phyloP scores from a whole-genome alignment of 2,329 filamentous ascomycete species.

The Pseudogymnoascus sp. region DNA sequence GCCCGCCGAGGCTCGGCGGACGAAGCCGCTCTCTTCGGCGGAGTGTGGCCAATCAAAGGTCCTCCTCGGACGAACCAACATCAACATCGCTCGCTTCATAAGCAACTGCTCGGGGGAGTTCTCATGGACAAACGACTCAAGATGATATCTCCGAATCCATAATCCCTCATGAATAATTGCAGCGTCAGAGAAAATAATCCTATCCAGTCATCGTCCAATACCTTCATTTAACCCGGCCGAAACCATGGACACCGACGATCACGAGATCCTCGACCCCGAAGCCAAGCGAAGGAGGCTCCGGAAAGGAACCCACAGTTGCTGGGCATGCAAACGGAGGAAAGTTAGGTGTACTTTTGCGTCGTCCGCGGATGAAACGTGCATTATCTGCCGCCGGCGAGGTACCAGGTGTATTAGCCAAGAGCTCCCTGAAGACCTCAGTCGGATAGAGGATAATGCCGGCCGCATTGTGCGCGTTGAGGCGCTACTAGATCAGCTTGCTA shows the following conservation, averaged over 20 bases:
- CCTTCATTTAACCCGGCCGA: background rate
- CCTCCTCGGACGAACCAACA: background rate
- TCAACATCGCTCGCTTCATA: background rate
- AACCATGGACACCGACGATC: background rate
- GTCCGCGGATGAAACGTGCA: constrained; percentile 18
- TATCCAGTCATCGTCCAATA: background rate
- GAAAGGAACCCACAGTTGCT: constrained; percentile 31
- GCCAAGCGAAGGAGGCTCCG: constrained; percentile 25
- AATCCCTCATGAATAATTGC: background rate
- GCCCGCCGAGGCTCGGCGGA: background rate
- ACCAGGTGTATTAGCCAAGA: constrained; percentile 43
- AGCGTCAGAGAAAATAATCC: background rate
- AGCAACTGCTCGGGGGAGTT: background rate
- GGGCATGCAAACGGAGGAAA: constrained; percentile 30
- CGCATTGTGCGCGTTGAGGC: constrained; percentile 40
- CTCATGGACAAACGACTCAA: background rate
- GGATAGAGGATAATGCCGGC: constrained; percentile 21
- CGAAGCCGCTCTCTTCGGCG: background rate
- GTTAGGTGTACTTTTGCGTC: constrained; percentile 24
- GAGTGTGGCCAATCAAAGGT: background rate
- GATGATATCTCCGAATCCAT: background rate
- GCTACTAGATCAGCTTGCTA: constrained; percentile 40
- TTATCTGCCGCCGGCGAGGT: constrained; percentile 26
- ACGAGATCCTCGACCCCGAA: background rate
- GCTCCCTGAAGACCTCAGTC: constrained; percentile 31